Percentiles rank a stretch among this genome's conserved stretches.
These are phyloP conservation scores for Phytophthora citrophthora DNA, from an alignment of 352 stramenopile genomes.

Conservation along the genomic window DNA sequence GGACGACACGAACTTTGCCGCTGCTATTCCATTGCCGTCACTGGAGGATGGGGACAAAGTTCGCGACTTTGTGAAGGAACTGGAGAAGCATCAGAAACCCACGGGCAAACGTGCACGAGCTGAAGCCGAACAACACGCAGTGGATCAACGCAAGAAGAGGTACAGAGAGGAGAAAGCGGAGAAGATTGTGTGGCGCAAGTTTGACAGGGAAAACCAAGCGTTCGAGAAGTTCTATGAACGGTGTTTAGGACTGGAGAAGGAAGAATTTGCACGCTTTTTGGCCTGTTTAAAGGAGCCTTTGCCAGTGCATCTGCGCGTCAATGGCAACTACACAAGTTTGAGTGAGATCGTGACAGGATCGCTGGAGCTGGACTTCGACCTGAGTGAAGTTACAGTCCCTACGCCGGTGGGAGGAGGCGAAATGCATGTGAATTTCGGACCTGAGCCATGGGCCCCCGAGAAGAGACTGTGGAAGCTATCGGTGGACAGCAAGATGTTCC, in stretches of 20 bases:
- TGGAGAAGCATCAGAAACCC: constrained; percentile 31
- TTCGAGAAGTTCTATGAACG: constrained; percentile 89
- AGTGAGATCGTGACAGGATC: constrained; percentile 80
- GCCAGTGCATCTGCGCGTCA: constrained; percentile 89
- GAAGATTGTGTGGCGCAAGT: constrained; percentile 91
- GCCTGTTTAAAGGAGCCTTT: constrained; percentile 76
- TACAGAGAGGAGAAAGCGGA: constrained; percentile 72
- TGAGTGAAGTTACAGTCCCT: constrained; percentile 62
- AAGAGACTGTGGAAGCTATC: constrained; percentile 83
- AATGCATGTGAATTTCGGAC: constrained; percentile 53
- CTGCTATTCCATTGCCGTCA: constrained; percentile 64
- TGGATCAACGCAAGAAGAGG: constrained; percentile 62
- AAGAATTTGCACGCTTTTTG: constrained; percentile 87
- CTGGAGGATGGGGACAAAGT: constrained; percentile 66
- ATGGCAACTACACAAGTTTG: constrained; percentile 83
- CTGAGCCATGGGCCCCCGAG: constrained; percentile 69
- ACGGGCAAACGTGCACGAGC: constrained; percentile 58
- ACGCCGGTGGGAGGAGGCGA: constrained; percentile 62
- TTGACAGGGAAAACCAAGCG: constrained; percentile 77
- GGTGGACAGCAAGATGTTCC: constrained; percentile 80
- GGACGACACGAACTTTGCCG: constrained; percentile 35
- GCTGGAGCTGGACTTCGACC: constrained; percentile 73
- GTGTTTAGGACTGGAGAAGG: constrained; percentile 64
- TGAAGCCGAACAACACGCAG: constrained; percentile 61
- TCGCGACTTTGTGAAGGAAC: constrained; percentile 67